Conservation (phyloP, 768 basidiomycete genomes). For the Xerocomellus chrysenteron region DNA sequence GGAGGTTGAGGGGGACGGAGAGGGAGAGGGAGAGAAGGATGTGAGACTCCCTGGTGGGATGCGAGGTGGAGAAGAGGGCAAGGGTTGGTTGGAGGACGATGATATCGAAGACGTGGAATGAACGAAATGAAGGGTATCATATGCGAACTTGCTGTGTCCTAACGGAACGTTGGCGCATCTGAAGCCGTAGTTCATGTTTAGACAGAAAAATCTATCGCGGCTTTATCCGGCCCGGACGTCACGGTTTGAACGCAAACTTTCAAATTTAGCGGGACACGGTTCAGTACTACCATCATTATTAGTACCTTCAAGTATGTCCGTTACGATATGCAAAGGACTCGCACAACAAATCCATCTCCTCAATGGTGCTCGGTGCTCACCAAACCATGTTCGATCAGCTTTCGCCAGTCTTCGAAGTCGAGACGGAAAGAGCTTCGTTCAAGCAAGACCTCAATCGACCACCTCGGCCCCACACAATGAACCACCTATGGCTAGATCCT, state of each 20-base stretch:
- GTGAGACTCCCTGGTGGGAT: slow-evolving; percentile 28
- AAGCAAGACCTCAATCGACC: slow-evolving; percentile 12
- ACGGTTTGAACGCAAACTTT: not conserved
- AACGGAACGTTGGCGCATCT: not conserved
- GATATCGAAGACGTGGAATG: slow-evolving; percentile 51
- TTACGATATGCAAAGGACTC: not conserved
- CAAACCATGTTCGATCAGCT: not conserved
- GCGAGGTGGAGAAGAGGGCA: slow-evolving; percentile 30
- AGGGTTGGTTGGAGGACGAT: slow-evolving; percentile 56
- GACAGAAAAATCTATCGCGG: not conserved
- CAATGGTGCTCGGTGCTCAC: not conserved
- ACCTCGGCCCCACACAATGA: slow-evolving; percentile 2
- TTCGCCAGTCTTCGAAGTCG: not conserved
- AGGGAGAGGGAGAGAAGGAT: slow-evolving; percentile 32
- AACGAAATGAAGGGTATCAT: not conserved
- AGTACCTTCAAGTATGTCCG: slow-evolving; percentile 5
- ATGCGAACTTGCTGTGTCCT: not conserved
- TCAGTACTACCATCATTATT: too few species aligned
- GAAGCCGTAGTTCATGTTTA: not conserved
- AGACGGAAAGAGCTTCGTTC: not conserved
- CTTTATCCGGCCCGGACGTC: not conserved
- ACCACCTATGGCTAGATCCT: not conserved
- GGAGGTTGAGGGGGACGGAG: slow-evolving; percentile 22
- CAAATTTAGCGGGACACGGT: too few species aligned
- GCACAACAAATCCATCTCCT: not conserved